These are phyloP conservation scores for Aphanocladium album DNA, from an alignment of 2,329 filamentous ascomycete species.

Conservation along the genomic window DNA sequence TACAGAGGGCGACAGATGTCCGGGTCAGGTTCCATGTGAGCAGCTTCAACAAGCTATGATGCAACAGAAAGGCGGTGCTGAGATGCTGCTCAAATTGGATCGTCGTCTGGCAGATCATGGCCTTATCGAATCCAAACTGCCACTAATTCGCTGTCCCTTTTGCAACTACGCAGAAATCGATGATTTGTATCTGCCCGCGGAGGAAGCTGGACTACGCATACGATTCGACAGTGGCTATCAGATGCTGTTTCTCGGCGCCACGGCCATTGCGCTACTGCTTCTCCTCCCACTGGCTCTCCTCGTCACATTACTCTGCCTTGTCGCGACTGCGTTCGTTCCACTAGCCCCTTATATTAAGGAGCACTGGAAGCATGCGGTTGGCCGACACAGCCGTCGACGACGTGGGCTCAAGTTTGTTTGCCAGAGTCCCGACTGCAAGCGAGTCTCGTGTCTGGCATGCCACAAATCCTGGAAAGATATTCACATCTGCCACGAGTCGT, in stretches of 20 bases:
- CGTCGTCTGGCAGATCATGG: constrained; percentile 72
- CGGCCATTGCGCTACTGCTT: constrained; percentile 51
- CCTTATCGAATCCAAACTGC: constrained; percentile 66
- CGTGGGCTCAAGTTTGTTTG: constrained; percentile 76
- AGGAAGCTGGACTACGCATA: constrained; percentile 51
- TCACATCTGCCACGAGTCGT: constrained; percentile 84
- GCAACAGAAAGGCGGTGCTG: constrained; percentile 62
- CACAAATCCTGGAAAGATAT: constrained; percentile 79
- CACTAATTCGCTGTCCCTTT: constrained; percentile 80
- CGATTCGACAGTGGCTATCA: constrained; percentile 46
- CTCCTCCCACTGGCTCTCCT: constrained; percentile 48
- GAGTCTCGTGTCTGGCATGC: constrained; percentile 75
- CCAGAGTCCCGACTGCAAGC: constrained; percentile 61
- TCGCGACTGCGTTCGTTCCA: constrained; percentile 38
- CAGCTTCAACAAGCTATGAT: constrained; percentile 69
- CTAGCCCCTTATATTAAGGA: constrained; percentile 36
- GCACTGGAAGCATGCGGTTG: constrained; percentile 56
- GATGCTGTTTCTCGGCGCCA: constrained; percentile 45
- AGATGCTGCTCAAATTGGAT: constrained; percentile 71
- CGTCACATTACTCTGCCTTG: constrained; percentile 39
- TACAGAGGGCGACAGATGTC: constrained; percentile 63
- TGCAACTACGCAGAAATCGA: constrained; percentile 90
- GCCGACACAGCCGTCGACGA: constrained; percentile 62
- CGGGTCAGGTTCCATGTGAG: constrained; percentile 64
- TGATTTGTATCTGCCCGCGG: constrained; percentile 60